Conservation (phyloP, 108 stramenopile species). For the Nitzschia sp. region DNA sequence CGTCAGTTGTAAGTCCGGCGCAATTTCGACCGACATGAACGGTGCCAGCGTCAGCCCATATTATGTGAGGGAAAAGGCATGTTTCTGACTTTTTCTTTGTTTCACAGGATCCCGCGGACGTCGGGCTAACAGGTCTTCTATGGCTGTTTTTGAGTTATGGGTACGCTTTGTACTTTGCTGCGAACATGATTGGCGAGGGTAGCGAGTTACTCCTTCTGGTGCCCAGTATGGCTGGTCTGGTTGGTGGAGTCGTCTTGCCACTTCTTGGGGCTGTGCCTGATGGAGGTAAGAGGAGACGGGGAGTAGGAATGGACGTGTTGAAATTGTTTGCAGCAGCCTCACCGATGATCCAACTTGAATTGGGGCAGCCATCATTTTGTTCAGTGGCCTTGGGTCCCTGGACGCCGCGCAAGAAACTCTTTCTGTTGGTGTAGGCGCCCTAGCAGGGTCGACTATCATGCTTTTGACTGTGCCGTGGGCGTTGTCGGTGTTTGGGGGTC, state of each 20-base stretch:
- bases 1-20: constrained; percentile 36
- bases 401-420: constrained; percentile 86
- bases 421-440: constrained; percentile 93
- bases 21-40: no score
- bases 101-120: constrained; percentile 48
- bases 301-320: no score
- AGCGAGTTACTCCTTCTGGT: constrained; percentile 94
- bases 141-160: constrained; percentile 93
- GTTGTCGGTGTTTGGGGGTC: constrained; percentile 80
- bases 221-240: constrained; percentile 90
- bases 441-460: constrained; percentile 98
- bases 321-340: no score
- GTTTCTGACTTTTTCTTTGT: neutral
- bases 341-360: no score
- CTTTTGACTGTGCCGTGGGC: constrained; percentile 94
- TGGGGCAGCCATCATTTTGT: constrained; percentile 87
- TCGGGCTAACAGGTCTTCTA: constrained; percentile 65
- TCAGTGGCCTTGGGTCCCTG: constrained; percentile 88
- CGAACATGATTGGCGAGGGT: constrained; percentile 95
- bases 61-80: no score
- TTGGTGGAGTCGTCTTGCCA: constrained; percentile 94
- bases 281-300: constrained; percentile 55
- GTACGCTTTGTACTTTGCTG: constrained; percentile 86
- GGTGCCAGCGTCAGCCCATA: no score
- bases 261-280: constrained; percentile 97